Evolutionary conservation across 306 rosid genomes (phyloP).

Genomic region (Datisca glomerata): DNA sequence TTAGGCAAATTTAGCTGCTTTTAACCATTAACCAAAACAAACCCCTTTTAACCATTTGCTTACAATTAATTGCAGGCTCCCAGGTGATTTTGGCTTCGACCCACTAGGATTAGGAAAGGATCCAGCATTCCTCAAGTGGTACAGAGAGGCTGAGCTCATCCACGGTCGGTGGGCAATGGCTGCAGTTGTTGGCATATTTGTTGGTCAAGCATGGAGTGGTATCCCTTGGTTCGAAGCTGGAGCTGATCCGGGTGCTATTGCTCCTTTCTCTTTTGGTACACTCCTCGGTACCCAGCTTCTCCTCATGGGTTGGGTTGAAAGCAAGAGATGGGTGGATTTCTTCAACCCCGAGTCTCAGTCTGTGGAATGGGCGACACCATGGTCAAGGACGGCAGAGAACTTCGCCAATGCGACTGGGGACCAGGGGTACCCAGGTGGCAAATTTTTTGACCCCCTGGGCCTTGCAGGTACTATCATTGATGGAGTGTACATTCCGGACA

Average conservation of each 20-base stretch:
- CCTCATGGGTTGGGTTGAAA: constrained; percentile 98
- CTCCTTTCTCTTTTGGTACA: constrained; percentile 94
- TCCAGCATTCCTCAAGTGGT: constrained; percentile 93
- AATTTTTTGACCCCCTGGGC: constrained; percentile 85
- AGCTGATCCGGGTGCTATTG: constrained; percentile 76
- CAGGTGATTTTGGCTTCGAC: constrained; percentile 95
- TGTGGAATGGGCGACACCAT: constrained; percentile 95
- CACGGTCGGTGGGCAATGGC: constrained; percentile 99
- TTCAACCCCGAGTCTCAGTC: constrained; percentile 96
- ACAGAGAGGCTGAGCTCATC: constrained; percentile 98
- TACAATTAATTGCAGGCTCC: constrained; percentile 43
- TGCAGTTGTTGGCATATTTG: constrained; percentile 85
- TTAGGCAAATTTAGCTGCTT: neutral
- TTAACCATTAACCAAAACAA: neutral
- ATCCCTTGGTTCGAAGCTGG: constrained; percentile 97
- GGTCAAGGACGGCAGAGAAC: constrained; percentile 90
- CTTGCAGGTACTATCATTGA: constrained; percentile 44
- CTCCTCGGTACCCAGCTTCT: constrained; percentile 82
- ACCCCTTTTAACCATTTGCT: neutral
- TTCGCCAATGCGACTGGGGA: constrained; percentile 78
- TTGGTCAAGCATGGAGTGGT: constrained; percentile 98
- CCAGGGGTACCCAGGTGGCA: constrained; percentile 95
- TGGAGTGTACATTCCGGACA: constrained; percentile 58
- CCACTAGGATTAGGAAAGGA: constrained; percentile 90
- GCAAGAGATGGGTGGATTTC: constrained; percentile 98